Base-by-base conservation (phyloP, 495 filamentous ascomycete genomes). In the Usnea hakonensis region DNA sequence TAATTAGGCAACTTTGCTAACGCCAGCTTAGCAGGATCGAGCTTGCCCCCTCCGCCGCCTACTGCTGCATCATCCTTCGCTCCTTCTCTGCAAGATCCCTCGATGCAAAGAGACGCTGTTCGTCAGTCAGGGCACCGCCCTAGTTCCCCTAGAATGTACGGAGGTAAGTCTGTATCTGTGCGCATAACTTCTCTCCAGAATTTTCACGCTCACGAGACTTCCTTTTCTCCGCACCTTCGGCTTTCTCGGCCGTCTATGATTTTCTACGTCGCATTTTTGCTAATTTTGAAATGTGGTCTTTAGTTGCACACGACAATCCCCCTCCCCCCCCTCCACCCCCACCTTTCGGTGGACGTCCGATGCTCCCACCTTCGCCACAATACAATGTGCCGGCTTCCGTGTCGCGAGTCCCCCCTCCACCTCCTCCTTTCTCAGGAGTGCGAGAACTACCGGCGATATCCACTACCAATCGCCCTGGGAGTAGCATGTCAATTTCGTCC, bases 401-500 rank as follows among this genome's bases (percentile, higher is more conserved):
- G 44, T 66, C 71, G 19, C 71, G 71, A 32, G 65, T 58, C 4
- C 70, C 69, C 65, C 67, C 78, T 44, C 71, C 73, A 23, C 76
- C 76, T 54, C 74, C 75, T 43, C 75, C 78, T 55, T 80, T 82
- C 62, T 69, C 75, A 13, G 64, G 61, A 52, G 73, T 74, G 36
- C 80, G 85, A 66, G 83, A 88, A 64, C 73, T 79, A 32, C 74
- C 78, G 57, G 75, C 78, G 16, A 70, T 74, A 55, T 73, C 71
- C 53, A 70, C 78, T 48, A 68, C 74, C 37, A 76, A 81, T 71
- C 81, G 84, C 43, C 81, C 81, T 13, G 84, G 85, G 17, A 88
- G 88, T 73, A 89, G 88, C 77, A 97, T 98, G 94, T 95, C 94
- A 26, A 98, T 98, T 68, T 94, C 90, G 11, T 90, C 94, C 26